Conservation (phyloP, 306 rosid genomes). For the Castanea sativa region DNA sequence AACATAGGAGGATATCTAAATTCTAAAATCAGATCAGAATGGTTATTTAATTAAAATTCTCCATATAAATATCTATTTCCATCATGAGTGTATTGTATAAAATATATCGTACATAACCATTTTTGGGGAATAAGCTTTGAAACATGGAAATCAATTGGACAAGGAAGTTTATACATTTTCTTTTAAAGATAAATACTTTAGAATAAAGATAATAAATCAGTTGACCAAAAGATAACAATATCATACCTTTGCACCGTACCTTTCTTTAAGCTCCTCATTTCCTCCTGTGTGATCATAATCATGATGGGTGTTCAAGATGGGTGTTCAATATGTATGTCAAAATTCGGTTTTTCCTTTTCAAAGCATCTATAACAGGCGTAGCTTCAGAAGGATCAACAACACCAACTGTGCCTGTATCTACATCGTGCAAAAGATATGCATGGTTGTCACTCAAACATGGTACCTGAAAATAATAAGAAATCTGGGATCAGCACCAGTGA, state of each 20-base stretch:
- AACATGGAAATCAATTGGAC: no score
- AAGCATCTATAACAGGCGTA: conserved; percentile 74
- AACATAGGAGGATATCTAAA: background rate
- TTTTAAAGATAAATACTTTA: background rate
- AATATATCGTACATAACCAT: background rate
- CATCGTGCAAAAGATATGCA: conserved; percentile 88
- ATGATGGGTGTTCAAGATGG: conserved; percentile 89
- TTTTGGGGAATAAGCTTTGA: no score
- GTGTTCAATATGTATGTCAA: conserved; percentile 92
- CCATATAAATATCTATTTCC: background rate
- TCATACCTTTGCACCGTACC: conserved; percentile 88
- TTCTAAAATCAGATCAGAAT: background rate
- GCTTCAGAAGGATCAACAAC: conserved; percentile 98
- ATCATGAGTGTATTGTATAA: background rate
- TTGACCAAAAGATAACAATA: background rate
- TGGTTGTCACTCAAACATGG: conserved; percentile 89
- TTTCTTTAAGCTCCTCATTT: conserved; percentile 82
- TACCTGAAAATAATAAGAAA: conserved; percentile 49
- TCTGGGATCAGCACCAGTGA: background rate
- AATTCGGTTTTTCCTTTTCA: conserved; percentile 73
- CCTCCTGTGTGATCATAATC: conserved; percentile 95
- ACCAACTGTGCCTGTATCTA: conserved; percentile 93
- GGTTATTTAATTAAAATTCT: background rate
- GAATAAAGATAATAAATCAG: background rate
- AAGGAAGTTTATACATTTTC: background rate